These are phyloP conservation scores for Filobasidium wieringae DNA, from an alignment of 768 basidiomycete genomes.

Conservation along the genomic window DNA sequence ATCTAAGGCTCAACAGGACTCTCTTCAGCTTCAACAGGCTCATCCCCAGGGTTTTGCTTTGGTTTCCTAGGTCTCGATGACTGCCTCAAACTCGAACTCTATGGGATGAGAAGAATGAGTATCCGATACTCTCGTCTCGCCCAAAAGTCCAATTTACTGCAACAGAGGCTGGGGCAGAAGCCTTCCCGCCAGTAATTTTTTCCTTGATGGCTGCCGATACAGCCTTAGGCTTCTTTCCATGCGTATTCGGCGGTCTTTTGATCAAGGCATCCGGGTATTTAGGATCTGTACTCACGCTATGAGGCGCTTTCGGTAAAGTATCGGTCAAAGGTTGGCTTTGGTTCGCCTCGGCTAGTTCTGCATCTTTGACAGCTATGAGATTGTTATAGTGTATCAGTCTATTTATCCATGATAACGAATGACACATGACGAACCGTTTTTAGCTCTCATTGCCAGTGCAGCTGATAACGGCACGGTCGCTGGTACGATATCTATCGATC, in stretches of 20 bases:
- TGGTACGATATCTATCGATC: slow-evolving; percentile 29
- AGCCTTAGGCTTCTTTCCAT: not conserved
- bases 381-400: not conserved
- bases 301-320: not conserved
- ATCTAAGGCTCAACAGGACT: no score
- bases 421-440: slow-evolving; percentile 6
- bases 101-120: no score
- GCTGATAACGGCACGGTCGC: slow-evolving; percentile 27
- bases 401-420: no score
- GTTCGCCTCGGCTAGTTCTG: not conserved
- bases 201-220: not conserved
- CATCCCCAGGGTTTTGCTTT: no score
- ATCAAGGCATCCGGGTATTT: slow-evolving; percentile 7
- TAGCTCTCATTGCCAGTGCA: slow-evolving; percentile 11
- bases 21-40: no score
- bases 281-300: not conserved
- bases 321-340: not conserved
- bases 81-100: no score
- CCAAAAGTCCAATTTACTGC: no score
- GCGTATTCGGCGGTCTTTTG: not conserved
- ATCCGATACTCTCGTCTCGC: no score
- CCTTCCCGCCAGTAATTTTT: not conserved
- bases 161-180: no score
- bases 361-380: not conserved
- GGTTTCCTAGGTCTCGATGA: no score